Evolutionary conservation across 257 asterid species (phyloP).

Genomic region (Rubia yunnanensis): DNA sequence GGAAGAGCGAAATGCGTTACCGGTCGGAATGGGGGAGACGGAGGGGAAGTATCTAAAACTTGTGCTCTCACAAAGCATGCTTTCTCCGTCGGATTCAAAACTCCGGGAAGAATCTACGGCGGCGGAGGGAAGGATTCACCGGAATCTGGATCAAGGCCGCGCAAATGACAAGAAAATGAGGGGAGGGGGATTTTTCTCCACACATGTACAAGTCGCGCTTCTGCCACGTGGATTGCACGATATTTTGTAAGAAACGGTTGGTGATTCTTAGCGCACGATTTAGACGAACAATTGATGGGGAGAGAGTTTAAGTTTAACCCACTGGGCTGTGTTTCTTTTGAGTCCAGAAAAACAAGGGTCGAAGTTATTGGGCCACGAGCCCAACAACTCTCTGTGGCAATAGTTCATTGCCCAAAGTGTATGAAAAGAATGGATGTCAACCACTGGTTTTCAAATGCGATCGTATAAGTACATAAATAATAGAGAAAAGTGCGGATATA

Average conservation of each 20-base stretch:
- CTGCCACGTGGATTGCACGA: conserved; percentile 26
- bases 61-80: conserved; percentile 39
- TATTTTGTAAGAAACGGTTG: conserved; percentile 28
- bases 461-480: no score
- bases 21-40: conserved; percentile 31
- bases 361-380: not conserved
- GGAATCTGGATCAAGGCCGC: conserved; percentile 9
- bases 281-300: not conserved
- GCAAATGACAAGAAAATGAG: not conserved
- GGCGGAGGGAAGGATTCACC: conserved; percentile 4
- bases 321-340: not conserved
- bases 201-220: conserved; percentile 9
- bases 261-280: not conserved
- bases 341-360: not conserved
- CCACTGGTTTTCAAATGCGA: no score
- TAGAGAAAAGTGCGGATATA: no score
- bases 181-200: conserved; percentile 32
- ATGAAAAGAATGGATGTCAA: no score
- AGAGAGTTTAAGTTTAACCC: not conserved
- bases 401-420: no score
- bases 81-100: not conserved
- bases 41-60: conserved; percentile 45
- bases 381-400: not conserved
- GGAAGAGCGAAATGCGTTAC: conserved; percentile 15
- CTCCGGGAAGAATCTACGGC: conserved; percentile 16